Conservation (phyloP, 2,329 filamentous ascomycete genomes). For the Beauveria pseudobassiana region DNA sequence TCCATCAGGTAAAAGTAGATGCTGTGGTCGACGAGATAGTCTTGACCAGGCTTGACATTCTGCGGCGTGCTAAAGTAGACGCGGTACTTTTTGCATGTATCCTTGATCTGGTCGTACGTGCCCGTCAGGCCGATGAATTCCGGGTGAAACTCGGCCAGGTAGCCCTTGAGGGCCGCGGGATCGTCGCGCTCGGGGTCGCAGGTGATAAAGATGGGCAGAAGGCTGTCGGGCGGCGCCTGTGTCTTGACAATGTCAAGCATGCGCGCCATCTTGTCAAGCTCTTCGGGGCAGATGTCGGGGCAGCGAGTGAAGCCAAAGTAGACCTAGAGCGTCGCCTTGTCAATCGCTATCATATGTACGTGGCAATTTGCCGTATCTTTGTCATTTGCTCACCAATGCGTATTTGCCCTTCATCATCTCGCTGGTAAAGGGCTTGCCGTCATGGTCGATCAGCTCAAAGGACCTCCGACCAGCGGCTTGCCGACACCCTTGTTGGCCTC, state of each 20-base stretch:
- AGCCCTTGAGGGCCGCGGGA: slow-evolving; percentile 74
- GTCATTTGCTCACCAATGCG: slow-evolving; percentile 50
- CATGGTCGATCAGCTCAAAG: slow-evolving; percentile 75
- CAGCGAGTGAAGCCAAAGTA: slow-evolving; percentile 99
- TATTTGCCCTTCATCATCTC: slow-evolving; percentile 83
- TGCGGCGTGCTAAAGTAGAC: slow-evolving; percentile 95
- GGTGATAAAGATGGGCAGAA: slow-evolving; percentile 85
- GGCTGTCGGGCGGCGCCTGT: slow-evolving; percentile 34
- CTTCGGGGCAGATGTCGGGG: slow-evolving; percentile 96
- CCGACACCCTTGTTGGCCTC: slow-evolving; percentile 92
- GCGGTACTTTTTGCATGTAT: slow-evolving; percentile 88
- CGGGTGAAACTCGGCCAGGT: slow-evolving; percentile 85
- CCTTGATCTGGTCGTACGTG: slow-evolving; percentile 87
- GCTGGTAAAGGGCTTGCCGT: slow-evolving; percentile 70
- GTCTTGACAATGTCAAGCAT: slow-evolving; percentile 72
- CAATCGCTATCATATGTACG: neutral
- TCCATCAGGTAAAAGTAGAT: slow-evolving; percentile 99
- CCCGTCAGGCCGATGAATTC: slow-evolving; percentile 84
- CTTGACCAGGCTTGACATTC: slow-evolving; percentile 83
- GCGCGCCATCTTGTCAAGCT: slow-evolving; percentile 97
- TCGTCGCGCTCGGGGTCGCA: slow-evolving; percentile 92
- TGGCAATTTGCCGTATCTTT: neutral
- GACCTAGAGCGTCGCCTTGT: slow-evolving; percentile 44
- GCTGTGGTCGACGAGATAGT: slow-evolving; percentile 96
- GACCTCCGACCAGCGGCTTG: slow-evolving; percentile 84